Evolutionary conservation across 164 flowering plant genomes (phyloP).

Genomic region (Houttuynia cordata): DNA sequence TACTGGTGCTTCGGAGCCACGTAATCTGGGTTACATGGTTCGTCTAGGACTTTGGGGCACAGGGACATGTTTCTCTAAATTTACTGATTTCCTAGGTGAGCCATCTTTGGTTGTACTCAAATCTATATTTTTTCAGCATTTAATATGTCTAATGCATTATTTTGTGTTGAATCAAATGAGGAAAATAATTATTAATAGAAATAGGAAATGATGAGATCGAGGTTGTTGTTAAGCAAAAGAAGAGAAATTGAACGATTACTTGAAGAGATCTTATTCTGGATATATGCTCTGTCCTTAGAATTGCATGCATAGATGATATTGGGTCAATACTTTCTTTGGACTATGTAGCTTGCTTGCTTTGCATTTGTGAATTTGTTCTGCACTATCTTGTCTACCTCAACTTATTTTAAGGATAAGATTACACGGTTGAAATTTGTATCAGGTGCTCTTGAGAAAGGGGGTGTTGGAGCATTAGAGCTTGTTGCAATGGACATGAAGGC

Average conservation of each 20-base stretch:
- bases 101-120: neutral
- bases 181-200: too few relatives aligned
- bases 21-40: slow-evolving; percentile 97
- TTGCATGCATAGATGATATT: too few relatives aligned
- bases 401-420: slow-evolving; percentile 3
- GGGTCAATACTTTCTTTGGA: too few relatives aligned
- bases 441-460: slow-evolving; percentile 96
- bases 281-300: too few relatives aligned
- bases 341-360: too few relatives aligned
- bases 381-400: neutral
- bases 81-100: slow-evolving; percentile 74
- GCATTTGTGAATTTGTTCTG: too few relatives aligned
- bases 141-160: too few relatives aligned
- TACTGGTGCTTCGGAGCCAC: slow-evolving; percentile 99
- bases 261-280: too few relatives aligned
- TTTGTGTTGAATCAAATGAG: too few relatives aligned
- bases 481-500: slow-evolving; percentile 99
- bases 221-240: too few relatives aligned
- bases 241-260: too few relatives aligned
- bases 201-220: too few relatives aligned
- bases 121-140: neutral
- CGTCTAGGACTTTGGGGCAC: slow-evolving; percentile 98
- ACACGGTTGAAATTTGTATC: slow-evolving; percentile 5
- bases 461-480: slow-evolving; percentile 96
- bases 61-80: slow-evolving; percentile 68